Evolutionary conservation across 2,329 filamentous ascomycete species (phyloP).

Genomic region (Calonectria hawksworthii): DNA sequence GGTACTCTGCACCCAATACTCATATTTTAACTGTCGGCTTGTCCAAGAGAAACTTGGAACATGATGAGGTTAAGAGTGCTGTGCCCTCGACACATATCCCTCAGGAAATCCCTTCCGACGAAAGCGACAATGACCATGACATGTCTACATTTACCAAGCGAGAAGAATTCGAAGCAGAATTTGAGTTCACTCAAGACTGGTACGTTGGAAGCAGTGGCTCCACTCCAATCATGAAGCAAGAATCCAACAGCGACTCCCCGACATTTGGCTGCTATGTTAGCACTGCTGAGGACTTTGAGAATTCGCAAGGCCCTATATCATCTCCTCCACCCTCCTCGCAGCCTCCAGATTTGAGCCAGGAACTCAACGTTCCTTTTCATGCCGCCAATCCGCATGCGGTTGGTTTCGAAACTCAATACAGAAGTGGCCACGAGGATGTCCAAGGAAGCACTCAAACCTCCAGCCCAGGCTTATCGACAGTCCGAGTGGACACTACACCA

Average conservation of each 20-base stretch:
- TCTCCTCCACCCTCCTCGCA: slow-evolving; percentile 9
- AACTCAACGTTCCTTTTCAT: neutral
- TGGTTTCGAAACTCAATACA: neutral
- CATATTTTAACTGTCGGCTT: neutral
- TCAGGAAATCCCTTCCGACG: neutral
- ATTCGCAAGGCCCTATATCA: neutral
- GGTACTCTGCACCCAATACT: neutral
- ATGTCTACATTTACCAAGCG: neutral
- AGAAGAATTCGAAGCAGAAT: neutral
- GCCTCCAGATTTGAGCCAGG: neutral
- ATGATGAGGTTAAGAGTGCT: neutral
- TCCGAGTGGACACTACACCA: neutral
- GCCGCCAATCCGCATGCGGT: neutral
- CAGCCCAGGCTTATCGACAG: neutral
- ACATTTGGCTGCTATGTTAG: slow-evolving; percentile 9
- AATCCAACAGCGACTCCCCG: neutral
- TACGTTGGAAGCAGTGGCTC: neutral
- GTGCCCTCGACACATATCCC: neutral
- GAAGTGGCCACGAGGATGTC: too few relatives aligned
- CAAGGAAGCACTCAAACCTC: neutral
- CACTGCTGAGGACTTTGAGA: neutral
- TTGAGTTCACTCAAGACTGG: neutral
- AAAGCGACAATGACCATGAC: neutral
- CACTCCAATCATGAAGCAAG: slow-evolving; percentile 22
- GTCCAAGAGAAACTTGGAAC: neutral